phyloP scores from a whole-genome alignment of 345 rosid species.

The Melaleuca alternifolia region DNA sequence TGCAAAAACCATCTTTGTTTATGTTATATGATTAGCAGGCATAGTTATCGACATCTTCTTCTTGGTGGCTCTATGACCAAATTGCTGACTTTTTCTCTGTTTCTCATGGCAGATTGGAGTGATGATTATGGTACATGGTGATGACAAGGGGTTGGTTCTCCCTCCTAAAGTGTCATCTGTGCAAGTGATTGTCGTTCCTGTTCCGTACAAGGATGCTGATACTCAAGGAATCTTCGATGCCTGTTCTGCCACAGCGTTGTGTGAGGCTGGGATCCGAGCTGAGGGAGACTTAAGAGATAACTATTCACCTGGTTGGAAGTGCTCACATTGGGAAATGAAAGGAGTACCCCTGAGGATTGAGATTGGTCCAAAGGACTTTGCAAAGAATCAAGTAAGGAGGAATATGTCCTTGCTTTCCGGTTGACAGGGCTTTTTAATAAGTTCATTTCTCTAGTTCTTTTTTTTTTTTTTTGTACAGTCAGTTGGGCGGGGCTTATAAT shows the following conservation, averaged over 20 bases:
- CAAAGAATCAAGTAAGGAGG: slow-evolving; percentile 55
- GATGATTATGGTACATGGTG: slow-evolving; percentile 99
- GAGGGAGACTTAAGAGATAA: slow-evolving; percentile 78
- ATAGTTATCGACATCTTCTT: neutral
- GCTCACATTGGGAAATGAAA: slow-evolving; percentile 96
- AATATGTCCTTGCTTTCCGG: neutral
- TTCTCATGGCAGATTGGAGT: slow-evolving; percentile 63
- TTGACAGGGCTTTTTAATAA: neutral
- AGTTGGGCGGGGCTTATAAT: neutral
- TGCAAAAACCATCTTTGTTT: neutral
- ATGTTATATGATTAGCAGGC: neutral
- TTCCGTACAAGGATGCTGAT: slow-evolving; percentile 91
- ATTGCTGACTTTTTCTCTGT: neutral
- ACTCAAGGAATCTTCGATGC: slow-evolving; percentile 82
- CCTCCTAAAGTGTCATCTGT: slow-evolving; percentile 90
- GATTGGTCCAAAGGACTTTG: slow-evolving; percentile 90
- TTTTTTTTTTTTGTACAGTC: neutral
- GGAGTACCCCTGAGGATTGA: slow-evolving; percentile 96
- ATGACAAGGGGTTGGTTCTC: slow-evolving; percentile 70
- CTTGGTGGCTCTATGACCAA: neutral
- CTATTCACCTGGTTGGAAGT: slow-evolving; percentile 98
- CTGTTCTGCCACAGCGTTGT: slow-evolving; percentile 62
- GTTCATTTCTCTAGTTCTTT: neutral
- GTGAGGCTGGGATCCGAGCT: slow-evolving; percentile 66
- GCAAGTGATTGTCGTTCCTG: slow-evolving; percentile 84